Conservation (phyloP, 1,284 basidiomycete genomes). For the Singerocomus inundabilis region DNA sequence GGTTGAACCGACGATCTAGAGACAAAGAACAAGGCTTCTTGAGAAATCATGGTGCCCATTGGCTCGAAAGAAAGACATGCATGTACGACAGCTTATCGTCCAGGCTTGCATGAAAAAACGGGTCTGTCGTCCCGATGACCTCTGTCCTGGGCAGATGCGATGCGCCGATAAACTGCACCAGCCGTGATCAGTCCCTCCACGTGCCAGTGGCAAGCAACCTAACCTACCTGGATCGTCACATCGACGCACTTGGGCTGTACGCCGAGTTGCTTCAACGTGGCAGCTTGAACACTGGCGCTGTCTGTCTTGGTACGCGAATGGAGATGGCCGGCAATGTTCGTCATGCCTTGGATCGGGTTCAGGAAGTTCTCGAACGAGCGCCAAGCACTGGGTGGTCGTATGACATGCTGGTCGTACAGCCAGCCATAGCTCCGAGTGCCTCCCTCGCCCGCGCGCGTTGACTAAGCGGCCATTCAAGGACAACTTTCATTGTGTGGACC, state of each 20-base stretch:
- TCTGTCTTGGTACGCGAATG: conserved; percentile 1
- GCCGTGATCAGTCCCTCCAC: no score
- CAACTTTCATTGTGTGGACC: no score
- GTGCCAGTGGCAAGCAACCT: no score
- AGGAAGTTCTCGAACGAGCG: conserved; percentile 2
- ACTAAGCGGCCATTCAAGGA: no score
- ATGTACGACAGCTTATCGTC: conserved; percentile 62
- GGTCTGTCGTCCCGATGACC: conserved; percentile 63
- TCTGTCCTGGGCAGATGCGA: conserved; percentile 68
- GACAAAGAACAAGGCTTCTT: background rate
- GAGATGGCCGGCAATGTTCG: conserved; percentile 8
- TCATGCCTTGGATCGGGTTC: conserved; percentile 16
- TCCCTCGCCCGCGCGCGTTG: no score
- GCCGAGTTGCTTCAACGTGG: conserved; percentile 3
- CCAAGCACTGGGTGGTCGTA: background rate
- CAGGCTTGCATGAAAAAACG: conserved; percentile 68
- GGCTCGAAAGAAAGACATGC: conserved; percentile 36
- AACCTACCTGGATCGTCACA: conserved; percentile 27
- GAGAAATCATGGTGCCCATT: background rate
- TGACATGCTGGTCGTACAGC: conserved; percentile 2
- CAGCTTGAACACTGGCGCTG: conserved; percentile 1
- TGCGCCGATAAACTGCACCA: conserved; percentile 62
- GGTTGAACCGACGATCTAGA: conserved; percentile 62
- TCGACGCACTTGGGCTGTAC: conserved; percentile 30
- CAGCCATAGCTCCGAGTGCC: no score